Evolutionary conservation across 495 filamentous ascomycete species (phyloP).

Genomic region (Podospora pseudoanserina): DNA sequence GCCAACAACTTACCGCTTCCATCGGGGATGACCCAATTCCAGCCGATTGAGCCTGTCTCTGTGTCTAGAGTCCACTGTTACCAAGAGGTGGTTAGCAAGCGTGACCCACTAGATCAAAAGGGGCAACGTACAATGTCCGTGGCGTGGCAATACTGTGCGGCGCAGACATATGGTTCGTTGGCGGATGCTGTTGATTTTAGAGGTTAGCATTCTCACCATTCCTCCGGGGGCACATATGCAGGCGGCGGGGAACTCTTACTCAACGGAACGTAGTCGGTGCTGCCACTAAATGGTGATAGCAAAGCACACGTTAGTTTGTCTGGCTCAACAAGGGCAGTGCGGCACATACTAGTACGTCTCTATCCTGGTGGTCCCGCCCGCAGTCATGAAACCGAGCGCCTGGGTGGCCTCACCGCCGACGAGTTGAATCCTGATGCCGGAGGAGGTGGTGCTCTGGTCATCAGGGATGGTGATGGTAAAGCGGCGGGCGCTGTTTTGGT

Average conservation of each 20-base stretch:
- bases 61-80: constrained; percentile 17
- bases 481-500: background rate
- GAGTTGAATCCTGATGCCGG: background rate
- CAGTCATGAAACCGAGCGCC: background rate
- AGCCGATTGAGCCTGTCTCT: constrained; percentile 6
- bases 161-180: background rate
- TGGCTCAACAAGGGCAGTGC: background rate
- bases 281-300: background rate
- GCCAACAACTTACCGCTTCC: background rate
- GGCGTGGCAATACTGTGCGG: background rate
- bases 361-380: background rate
- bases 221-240: too few species aligned
- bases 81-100: background rate
- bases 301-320: background rate
- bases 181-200: constrained; percentile 9
- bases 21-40: constrained; percentile 12
- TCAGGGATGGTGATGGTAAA: background rate
- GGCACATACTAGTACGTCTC: background rate
- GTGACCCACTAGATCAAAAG: background rate
- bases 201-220: background rate
- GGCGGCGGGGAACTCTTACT: background rate
- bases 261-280: background rate
- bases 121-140: constrained; percentile 17
- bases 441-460: background rate
- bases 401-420: background rate